A percentile compares a stretch with the other conserved stretches of the same genome.
Conservation (phyloP, 257 asterid species). For the Rhazya stricta region DNA sequence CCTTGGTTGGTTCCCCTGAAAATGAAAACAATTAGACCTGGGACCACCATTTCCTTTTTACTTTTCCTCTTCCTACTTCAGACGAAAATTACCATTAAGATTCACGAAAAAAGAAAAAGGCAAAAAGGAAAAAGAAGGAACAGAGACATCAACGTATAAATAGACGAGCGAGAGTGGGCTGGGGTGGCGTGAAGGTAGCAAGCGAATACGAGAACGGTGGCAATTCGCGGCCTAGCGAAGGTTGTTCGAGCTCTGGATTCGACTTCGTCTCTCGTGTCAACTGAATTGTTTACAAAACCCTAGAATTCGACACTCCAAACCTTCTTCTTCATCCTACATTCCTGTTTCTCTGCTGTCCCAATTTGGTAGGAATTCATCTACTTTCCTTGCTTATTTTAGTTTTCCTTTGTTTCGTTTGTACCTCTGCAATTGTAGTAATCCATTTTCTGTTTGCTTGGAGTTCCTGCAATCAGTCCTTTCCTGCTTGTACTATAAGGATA, state of each 20-base stretch:
- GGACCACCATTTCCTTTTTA: no score
- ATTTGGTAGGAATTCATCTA: background rate
- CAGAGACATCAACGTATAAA: no score
- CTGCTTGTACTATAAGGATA: background rate
- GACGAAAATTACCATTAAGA: no score
- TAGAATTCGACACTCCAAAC: background rate
- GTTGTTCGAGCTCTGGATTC: background rate
- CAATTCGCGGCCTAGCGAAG: no score
- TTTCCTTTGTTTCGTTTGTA: background rate
- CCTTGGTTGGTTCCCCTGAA: no score
- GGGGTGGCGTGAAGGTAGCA: no score
- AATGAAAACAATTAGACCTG: no score
- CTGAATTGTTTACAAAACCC: background rate
- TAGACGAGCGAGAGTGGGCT: no score
- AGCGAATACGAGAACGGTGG: no score
- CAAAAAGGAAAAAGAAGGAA: no score
- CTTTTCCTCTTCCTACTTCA: no score
- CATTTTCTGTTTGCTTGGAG: background rate
- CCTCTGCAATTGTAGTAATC: background rate
- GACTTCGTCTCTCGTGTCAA: background rate
- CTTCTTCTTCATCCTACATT: background rate
- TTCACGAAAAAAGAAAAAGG: no score
- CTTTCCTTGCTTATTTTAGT: background rate
- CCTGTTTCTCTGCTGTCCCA: background rate
- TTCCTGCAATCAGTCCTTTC: background rate